phyloP scores from a whole-genome alignment of 441 rosid species.

The Dalechampia spathulata region DNA sequence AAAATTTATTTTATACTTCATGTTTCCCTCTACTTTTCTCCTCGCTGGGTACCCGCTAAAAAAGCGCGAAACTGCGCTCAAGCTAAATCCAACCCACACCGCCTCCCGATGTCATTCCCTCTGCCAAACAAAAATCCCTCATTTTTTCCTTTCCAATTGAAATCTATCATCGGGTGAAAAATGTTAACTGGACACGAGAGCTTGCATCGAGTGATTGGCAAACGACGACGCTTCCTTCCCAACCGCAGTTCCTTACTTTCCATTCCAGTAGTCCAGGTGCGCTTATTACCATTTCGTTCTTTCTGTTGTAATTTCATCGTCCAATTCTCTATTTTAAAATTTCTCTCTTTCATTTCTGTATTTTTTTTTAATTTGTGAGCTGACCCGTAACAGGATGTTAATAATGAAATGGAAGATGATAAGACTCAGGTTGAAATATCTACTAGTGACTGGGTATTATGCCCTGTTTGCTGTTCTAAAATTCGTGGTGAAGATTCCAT shows the following conservation, averaged over 20 bases:
- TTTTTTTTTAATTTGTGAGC: no score
- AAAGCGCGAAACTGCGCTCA: no score
- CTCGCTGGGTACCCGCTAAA: no score
- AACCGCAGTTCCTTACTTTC: conserved; percentile 40
- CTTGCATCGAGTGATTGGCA: conserved; percentile 59
- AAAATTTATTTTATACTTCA: no score
- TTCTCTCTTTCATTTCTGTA: no score
- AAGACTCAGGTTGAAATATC: neutral
- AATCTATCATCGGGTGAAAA: conserved; percentile 3
- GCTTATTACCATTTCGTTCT: neutral
- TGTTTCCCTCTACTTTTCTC: no score
- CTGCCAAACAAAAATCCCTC: no score
- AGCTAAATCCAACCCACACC: no score
- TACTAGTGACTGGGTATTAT: conserved; percentile 23
- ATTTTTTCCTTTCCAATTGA: no score
- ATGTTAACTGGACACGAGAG: conserved; percentile 72
- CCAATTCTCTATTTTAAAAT: no score
- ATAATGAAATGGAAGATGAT: conserved; percentile 7
- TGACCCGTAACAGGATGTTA: neutral
- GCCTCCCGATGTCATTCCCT: no score
- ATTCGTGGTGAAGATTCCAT: conserved; percentile 34
- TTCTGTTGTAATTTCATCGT: no score
- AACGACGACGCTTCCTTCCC: conserved; percentile 65
- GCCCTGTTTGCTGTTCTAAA: conserved; percentile 45
- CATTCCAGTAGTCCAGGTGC: conserved; percentile 27